Conservation (phyloP, 2,329 filamentous ascomycete genomes). For the Coleophoma eucalyptorum region DNA sequence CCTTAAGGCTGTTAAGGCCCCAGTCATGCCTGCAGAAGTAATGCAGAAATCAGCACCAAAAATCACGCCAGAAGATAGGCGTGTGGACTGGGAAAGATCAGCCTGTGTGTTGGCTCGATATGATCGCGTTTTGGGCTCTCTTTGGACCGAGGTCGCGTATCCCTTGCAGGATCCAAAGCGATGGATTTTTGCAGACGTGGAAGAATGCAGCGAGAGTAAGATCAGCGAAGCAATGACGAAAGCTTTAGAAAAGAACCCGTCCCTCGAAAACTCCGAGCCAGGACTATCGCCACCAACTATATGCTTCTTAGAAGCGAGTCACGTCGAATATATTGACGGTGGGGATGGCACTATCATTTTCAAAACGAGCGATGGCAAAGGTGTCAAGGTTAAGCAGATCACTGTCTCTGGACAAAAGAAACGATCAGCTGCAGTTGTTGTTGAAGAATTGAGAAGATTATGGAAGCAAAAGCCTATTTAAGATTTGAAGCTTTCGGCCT, state of each 20-base stretch:
- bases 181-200: slow-evolving; percentile 19
- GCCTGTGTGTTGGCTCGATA: slow-evolving; percentile 49
- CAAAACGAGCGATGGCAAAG: background rate
- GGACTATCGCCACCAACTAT: no score
- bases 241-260: background rate
- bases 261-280: background rate
- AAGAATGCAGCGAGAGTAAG: slow-evolving; percentile 1
- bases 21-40: background rate
- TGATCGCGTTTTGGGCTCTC: slow-evolving; percentile 56
- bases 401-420: background rate
- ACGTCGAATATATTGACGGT: background rate
- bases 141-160: slow-evolving; percentile 53
- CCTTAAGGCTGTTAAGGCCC: slow-evolving; percentile 30
- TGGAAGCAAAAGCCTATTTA: no score
- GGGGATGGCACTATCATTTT: background rate
- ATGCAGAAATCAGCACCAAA: slow-evolving; percentile 62
- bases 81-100: slow-evolving; percentile 57
- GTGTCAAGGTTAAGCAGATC: background rate
- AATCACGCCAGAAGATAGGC: slow-evolving; percentile 59
- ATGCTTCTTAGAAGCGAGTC: background rate
- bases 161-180: slow-evolving; percentile 13
- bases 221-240: background rate
- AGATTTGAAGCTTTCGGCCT: no score
- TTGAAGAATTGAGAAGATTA: background rate
- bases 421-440: background rate